Conservation (phyloP, 192 early-diverging fungal species). For the Coemansia guatemalensis region DNA sequence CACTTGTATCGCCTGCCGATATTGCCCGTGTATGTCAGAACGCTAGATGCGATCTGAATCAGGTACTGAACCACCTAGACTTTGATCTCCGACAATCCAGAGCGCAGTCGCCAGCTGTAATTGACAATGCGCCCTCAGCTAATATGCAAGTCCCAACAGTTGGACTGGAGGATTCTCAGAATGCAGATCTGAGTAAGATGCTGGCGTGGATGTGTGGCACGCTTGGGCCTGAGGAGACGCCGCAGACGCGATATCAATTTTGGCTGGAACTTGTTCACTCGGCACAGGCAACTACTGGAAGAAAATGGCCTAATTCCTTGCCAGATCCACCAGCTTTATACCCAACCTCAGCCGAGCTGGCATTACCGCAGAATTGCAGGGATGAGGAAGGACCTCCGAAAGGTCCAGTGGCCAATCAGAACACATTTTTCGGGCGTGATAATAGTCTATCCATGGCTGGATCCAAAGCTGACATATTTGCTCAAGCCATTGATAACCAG, state of each 20-base stretch:
- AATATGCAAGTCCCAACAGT: too few relatives aligned
- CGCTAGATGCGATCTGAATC: constrained; percentile 36
- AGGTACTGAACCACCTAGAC: constrained; percentile 32
- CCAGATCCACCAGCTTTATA: constrained; percentile 27
- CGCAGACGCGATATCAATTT: constrained; percentile 32
- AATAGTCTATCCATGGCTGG: not conserved
- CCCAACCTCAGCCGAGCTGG: not conserved
- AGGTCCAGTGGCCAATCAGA: not conserved
- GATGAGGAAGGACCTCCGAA: not conserved
- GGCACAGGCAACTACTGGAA: constrained; percentile 3
- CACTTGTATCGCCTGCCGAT: constrained; percentile 25
- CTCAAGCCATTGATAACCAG: not conserved
- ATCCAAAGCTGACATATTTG: not conserved
- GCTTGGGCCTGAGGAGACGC: constrained; percentile 25
- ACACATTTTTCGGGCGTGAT: not conserved
- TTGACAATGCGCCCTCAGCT: too few relatives aligned
- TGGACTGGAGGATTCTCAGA: not conserved
- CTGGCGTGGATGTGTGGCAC: constrained; percentile 30
- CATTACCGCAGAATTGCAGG: not conserved
- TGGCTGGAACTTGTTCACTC: constrained; percentile 35
- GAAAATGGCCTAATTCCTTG: constrained; percentile 26
- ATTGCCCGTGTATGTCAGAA: constrained; percentile 18
- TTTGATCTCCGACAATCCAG: constrained; percentile 10
- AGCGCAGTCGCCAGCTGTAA: not conserved
- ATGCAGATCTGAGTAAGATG: constrained; percentile 27